A percentile compares a stretch with the other conserved stretches of the same genome.
phyloP scores from a whole-genome alignment of 2,329 filamentous ascomycete species.

The Zasmidium angulare region DNA sequence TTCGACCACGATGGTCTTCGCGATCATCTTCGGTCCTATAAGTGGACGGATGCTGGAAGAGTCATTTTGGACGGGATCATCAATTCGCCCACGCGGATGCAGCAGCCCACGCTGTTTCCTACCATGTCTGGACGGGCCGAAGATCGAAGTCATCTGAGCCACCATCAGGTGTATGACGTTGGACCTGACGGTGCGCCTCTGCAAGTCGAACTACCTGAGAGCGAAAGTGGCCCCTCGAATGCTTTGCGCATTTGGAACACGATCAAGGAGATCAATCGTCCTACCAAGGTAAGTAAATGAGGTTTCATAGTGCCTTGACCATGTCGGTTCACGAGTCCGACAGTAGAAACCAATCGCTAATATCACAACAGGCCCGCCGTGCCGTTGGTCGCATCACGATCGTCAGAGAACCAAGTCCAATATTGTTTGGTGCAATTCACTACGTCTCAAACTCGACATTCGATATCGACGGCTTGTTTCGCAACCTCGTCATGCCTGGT shows the following conservation, averaged over 20 bases:
- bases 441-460: conserved; percentile 58
- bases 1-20: conserved; percentile 48
- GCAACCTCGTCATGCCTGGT: conserved; percentile 53
- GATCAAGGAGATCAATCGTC: conserved; percentile 38
- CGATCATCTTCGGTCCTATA: conserved; percentile 39
- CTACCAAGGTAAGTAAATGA: conserved; percentile 38
- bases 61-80: conserved; percentile 43
- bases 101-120: conserved; percentile 47
- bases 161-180: conserved; percentile 61
- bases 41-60: neutral
- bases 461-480: conserved; percentile 62
- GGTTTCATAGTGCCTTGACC: no score
- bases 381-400: conserved; percentile 61
- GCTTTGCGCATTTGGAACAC: conserved; percentile 36
- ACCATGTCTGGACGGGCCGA: conserved; percentile 42
- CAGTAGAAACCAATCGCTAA: conserved; percentile 35
- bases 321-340: no score
- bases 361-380: conserved; percentile 37
- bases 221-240: conserved; percentile 37
- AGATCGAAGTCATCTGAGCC: conserved; percentile 46
- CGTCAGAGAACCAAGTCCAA: conserved; percentile 60
- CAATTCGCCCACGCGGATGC: conserved; percentile 42
- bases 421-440: conserved; percentile 61
- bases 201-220: conserved; percentile 35
- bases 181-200: conserved; percentile 47